These are phyloP conservation scores for Daldinia decipiens DNA, from an alignment of 495 filamentous ascomycete species.

Conservation along the genomic window DNA sequence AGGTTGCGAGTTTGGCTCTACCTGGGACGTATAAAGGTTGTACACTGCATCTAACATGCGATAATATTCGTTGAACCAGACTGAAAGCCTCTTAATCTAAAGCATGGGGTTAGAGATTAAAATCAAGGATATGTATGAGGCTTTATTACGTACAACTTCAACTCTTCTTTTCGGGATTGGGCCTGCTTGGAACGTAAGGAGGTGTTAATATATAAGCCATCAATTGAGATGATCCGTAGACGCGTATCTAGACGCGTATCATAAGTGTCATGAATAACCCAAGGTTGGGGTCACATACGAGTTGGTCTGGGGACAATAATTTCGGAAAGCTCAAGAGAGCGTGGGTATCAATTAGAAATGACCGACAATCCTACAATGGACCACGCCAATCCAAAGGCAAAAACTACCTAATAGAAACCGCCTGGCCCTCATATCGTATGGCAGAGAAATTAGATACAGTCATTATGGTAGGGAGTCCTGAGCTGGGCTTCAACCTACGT, in stretches of 20 bases:
- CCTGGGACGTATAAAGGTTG: background rate
- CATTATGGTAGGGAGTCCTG: background rate
- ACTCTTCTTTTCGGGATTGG: background rate
- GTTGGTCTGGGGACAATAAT: background rate
- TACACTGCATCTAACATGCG: background rate
- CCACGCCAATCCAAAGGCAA: slow-evolving; percentile 4
- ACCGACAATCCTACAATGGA: slow-evolving; percentile 15
- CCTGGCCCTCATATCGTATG: background rate
- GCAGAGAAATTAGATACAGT: background rate
- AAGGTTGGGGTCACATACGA: background rate
- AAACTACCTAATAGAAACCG: background rate
- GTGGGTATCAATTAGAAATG: slow-evolving; percentile 32
- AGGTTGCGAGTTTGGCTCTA: background rate
- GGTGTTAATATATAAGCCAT: too few species aligned
- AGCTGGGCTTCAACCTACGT: background rate
- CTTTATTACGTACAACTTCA: background rate
- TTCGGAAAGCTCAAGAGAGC: slow-evolving; percentile 20
- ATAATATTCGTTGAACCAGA: background rate
- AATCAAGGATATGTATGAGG: background rate
- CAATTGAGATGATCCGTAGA: background rate
- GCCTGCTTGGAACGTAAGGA: too few species aligned
- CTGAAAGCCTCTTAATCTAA: too few species aligned
- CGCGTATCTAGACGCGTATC: background rate
- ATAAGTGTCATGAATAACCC: background rate
- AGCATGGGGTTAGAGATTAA: too few species aligned